Conservation (phyloP, 208 protist genomes). For the Trichomonas gallinae region DNA sequence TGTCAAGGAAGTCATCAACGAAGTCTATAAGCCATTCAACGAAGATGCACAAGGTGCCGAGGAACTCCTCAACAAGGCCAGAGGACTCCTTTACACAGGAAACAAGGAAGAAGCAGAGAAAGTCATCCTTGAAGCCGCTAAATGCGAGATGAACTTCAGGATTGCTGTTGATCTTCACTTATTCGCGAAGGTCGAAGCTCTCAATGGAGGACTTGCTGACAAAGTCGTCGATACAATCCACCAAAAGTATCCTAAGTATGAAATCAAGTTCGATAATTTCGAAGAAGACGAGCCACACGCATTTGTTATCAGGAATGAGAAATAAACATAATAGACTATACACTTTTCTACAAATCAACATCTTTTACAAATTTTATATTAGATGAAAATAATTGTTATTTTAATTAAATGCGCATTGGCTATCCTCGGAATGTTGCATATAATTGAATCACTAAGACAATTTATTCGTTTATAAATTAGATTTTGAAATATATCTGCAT, state of each 20-base stretch:
- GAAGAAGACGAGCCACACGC: neutral
- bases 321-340: neutral
- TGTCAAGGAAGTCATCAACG: neutral
- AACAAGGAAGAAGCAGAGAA: neutral
- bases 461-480: too few relatives aligned
- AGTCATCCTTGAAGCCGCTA: neutral
- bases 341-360: too few relatives aligned
- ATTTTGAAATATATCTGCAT: too few relatives aligned
- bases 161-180: neutral
- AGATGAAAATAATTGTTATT: too few relatives aligned
- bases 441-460: too few relatives aligned
- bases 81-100: neutral
- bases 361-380: too few relatives aligned
- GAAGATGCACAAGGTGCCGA: neutral
- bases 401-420: too few relatives aligned
- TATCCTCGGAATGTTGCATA: too few relatives aligned
- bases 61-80: neutral
- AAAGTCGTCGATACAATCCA: neutral
- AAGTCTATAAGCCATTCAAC: neutral
- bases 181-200: neutral
- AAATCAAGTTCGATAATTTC: neutral
- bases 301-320: neutral
- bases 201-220: neutral
- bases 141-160: neutral
- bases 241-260: neutral